Evolutionary conservation across 129 eudicot genomes (phyloP).

Genomic region (carrot (Daucus carota)): DH1_v3.0 NC_030385.2:42157001-42157500

Average conservation of each 20-base stretch:
- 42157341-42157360: too few species aligned
- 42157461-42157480: not conserved
- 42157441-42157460: too few species aligned
- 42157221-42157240: not conserved
- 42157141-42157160: constrained; percentile 39
- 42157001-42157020: not conserved
- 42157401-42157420: not conserved
- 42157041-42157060: not conserved
- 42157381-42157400: not conserved
- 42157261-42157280: not conserved
- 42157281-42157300: not conserved
- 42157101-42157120: not conserved
- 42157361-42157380: too few species aligned
- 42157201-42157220: not conserved
- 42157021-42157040: not conserved
- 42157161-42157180: constrained; percentile 52
- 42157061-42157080: not conserved
- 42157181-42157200: constrained; percentile 53
- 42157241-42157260: not conserved
- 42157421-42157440: not conserved
- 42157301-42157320: not conserved
- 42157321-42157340: too few species aligned
- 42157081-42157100: not conserved
- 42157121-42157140: constrained; percentile 20
- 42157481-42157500: too few species aligned